Evolutionary conservation across 192 early-diverging fungal species (phyloP), one percentile per base, ranked within the genome.

Genomic region (Linnemannia hyalina): DNA sequence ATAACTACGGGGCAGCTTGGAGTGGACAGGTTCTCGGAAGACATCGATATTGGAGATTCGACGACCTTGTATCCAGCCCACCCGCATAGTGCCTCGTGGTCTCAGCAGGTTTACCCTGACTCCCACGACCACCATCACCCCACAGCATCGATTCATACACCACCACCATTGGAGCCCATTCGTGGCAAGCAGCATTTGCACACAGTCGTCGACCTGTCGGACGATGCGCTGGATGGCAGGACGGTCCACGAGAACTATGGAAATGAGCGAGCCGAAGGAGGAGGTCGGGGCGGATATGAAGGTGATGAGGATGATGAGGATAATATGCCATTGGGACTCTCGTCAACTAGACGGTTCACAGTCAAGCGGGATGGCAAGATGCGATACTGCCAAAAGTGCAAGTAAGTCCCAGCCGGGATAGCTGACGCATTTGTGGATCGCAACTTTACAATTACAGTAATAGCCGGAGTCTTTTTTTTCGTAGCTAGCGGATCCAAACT

Each of bases 361-460:
- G 86, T 90, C 46, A 90, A 90, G 74, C 63, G 84, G 7, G 87
- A 80, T 80, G 89, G 89, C 54, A 83, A 88, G 60, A 88, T 80
- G 82, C 60, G 89, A 69, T 88, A 81, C 75, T 90, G 89, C 72
- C 82, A 90, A 78, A 90, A 90, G 80, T 90, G 89, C 77, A 68
- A 88, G 79, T 77, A 80, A 55, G 80, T 78, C 54, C 3, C 9
- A 6, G 9, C 3, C 20, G 35, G 35, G 35, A 35, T 35, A 35
- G 35, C 35, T 1, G 35, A 35, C 35, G 1, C 35, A 35, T 35
- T 35, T 47, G 6, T 68, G 55, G 36, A 63, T 42, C 0, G 29
- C 29, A 49, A 44, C 40, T 41, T 32, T 29, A n/a, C 41, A 4
- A 16, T 22, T 52, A 5, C 49, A 52, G 55, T 26, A 60, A 26